phyloP scores from a whole-genome alignment of 163 green algal species.

The Scenedesmus sp. region DNA sequence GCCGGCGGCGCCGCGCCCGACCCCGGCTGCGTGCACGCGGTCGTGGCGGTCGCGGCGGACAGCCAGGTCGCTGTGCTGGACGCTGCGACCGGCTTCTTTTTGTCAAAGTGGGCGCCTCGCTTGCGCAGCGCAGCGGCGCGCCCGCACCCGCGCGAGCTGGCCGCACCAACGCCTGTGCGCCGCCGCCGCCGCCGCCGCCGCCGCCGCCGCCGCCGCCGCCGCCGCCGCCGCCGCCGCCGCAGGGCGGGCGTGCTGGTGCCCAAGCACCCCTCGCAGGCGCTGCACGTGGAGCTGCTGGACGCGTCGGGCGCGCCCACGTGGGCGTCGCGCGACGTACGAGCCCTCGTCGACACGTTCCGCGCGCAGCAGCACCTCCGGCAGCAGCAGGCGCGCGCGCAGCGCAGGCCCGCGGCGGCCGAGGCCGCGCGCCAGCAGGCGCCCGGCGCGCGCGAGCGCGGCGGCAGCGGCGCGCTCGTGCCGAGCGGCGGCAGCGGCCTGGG shows the following conservation, averaged over 20 bases:
- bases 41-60: slow-evolving; percentile 34
- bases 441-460: not conserved
- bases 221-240: no score
- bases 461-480: no score
- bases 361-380: not conserved
- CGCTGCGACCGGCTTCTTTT: slow-evolving; percentile 34
- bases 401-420: not conserved
- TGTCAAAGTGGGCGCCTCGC: slow-evolving; percentile 19
- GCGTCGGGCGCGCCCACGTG: slow-evolving; percentile 34
- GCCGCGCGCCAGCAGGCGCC: not conserved
- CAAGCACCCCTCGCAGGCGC: slow-evolving; percentile 12
- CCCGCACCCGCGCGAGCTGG: no score
- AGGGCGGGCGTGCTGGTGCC: slow-evolving; percentile 28
- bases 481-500: no score
- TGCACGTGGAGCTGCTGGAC: slow-evolving; percentile 41
- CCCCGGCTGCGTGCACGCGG: not conserved
- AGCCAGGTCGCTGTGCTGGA: slow-evolving; percentile 33
- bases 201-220: no score
- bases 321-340: slow-evolving; percentile 28
- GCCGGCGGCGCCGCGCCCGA: not conserved
- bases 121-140: no score
- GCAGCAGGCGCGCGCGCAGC: slow-evolving; percentile 9
- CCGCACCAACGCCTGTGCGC: no score
- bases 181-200: no score
- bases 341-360: slow-evolving; percentile 4